A percentile compares a stretch with the other conserved stretches of the same genome.
phyloP scores from a whole-genome alignment of 306 rosid genomes.

The Erythrophleum fordii region DNA sequence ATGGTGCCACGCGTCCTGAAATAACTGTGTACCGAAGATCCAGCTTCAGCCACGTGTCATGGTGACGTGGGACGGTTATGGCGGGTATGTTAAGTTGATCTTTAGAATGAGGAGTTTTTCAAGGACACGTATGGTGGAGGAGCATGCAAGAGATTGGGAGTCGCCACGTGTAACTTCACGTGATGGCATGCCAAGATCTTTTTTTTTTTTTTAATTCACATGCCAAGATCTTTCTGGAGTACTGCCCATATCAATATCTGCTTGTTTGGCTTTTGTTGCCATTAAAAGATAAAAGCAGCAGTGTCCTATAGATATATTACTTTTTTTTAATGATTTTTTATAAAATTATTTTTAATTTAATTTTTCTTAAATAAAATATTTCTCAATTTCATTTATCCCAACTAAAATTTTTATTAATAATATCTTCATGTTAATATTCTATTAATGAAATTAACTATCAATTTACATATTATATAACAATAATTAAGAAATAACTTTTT shows the following conservation, averaged over 20 bases:
- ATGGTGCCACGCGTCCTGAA: slow-evolving; percentile 37
- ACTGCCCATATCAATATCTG: neutral
- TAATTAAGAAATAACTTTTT: no score
- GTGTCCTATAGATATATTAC: no score
- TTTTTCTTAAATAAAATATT: no score
- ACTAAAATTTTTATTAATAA: no score
- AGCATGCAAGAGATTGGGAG: slow-evolving; percentile 23
- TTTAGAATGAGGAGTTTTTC: neutral
- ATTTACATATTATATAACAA: no score
- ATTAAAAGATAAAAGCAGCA: neutral
- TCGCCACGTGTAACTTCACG: slow-evolving; percentile 45
- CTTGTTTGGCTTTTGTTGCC: neutral
- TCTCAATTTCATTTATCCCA: no score
- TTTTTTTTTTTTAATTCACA: no score
- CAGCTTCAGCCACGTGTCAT: slow-evolving; percentile 36
- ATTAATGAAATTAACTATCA: no score
- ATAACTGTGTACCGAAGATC: neutral
- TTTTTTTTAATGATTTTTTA: no score
- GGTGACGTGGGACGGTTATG: slow-evolving; percentile 32
- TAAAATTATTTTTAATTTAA: no score
- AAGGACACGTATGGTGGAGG: slow-evolving; percentile 17
- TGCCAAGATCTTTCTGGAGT: neutral
- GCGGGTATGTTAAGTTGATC: neutral
- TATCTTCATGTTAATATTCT: no score
- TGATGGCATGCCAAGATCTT: neutral